phyloP scores from a whole-genome alignment of 805 yeast genomes.

The Isabelozyma rhagii region DNA sequence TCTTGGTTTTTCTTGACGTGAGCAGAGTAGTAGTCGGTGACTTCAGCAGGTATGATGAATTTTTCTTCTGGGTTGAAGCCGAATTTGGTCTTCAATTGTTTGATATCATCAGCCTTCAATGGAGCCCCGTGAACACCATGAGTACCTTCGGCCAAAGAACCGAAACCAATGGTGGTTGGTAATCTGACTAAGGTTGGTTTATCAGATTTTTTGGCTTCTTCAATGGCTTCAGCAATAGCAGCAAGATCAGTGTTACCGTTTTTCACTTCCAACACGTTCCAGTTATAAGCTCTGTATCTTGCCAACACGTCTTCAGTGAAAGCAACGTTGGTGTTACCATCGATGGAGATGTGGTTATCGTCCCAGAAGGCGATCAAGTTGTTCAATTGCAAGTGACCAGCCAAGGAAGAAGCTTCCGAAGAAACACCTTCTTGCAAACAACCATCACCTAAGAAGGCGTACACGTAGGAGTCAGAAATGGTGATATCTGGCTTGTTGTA shows the following conservation, averaged over 20 bases:
- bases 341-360: constrained; percentile 95
- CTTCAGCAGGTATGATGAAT: constrained; percentile 81
- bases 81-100: constrained; percentile 74
- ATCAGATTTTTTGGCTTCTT: constrained; percentile 70
- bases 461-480: constrained; percentile 73
- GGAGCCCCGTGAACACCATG: constrained; percentile 96
- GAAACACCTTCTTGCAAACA: constrained; percentile 98
- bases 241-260: constrained; percentile 79
- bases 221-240: constrained; percentile 72
- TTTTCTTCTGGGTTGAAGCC: constrained; percentile 86
- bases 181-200: constrained; percentile 91
- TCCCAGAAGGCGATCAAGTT: constrained; percentile 95
- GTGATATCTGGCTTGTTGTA: constrained; percentile 84
- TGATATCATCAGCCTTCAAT: constrained; percentile 87
- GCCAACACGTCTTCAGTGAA: constrained; percentile 88
- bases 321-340: constrained; percentile 85
- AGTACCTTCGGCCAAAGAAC: constrained; percentile 81
- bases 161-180: constrained; percentile 91
- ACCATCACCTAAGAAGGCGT: constrained; percentile 90
- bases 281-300: constrained; percentile 90
- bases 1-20: constrained; percentile 61
- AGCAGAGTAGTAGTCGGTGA: constrained; percentile 62
- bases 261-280: constrained; percentile 78
- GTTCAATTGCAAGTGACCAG: constrained; percentile 92
- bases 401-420: constrained; percentile 89